These are phyloP conservation scores for Fusarium tupiense DNA, from an alignment of 2,329 filamentous ascomycete species.

Conservation along the genomic window DNA sequence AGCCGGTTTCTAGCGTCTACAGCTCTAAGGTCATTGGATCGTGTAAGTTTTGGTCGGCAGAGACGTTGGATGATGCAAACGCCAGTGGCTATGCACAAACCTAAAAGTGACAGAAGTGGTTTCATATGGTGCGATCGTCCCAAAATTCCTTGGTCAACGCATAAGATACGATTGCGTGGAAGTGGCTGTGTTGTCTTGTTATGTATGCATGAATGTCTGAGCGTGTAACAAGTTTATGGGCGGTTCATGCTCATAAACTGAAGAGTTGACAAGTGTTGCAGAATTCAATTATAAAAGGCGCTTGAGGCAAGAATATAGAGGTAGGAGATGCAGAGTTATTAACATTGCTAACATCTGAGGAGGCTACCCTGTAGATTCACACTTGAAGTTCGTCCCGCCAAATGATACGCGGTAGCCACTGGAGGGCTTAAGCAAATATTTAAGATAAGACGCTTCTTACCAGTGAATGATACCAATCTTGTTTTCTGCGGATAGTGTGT, in stretches of 20 bases:
- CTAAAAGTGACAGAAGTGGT: conserved; percentile 1
- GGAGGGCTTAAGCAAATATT: background rate
- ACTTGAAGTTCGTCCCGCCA: background rate
- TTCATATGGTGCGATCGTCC: background rate
- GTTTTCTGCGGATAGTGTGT: background rate
- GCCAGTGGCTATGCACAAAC: background rate
- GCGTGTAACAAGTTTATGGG: background rate
- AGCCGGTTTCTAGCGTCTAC: conserved; percentile 4
- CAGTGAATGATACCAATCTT: background rate
- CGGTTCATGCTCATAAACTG: background rate
- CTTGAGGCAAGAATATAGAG: no score
- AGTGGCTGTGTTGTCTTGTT: background rate
- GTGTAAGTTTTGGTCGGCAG: background rate
- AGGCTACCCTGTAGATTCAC: background rate
- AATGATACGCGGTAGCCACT: background rate
- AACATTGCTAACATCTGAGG: background rate
- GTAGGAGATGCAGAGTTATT: no score
- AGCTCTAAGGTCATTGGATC: conserved; percentile 1
- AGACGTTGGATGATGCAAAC: conserved; percentile 1
- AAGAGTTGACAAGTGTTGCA: background rate
- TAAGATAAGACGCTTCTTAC: background rate
- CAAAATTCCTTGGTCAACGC: background rate
- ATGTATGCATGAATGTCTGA: conserved; percentile 2
- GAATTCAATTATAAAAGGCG: no score
- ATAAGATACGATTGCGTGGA: background rate